These are phyloP conservation scores for Schizochytrium sp. DNA, from an alignment of 108 stramenopile species.

Conservation along the genomic window DNA sequence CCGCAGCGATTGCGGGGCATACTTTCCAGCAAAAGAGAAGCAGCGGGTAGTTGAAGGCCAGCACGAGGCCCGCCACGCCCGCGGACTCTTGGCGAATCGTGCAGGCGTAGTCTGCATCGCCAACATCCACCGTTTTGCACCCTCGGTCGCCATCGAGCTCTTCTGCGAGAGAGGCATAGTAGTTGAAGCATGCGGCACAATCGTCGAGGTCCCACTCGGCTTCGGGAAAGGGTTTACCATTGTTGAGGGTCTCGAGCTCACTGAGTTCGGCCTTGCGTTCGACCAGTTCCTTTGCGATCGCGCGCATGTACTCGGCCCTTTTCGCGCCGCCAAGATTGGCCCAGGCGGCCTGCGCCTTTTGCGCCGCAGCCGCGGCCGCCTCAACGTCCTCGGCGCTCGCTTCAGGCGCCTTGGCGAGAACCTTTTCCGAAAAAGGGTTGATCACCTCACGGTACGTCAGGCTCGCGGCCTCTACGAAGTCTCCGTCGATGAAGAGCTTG, in stretches of 20 bases:
- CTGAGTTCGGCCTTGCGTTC: constrained; percentile 17
- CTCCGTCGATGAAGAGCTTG: constrained; percentile 3
- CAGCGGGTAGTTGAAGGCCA: constrained; percentile 74
- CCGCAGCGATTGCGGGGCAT: constrained; percentile 75
- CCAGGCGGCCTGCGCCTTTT: constrained; percentile 29
- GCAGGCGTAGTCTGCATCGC: constrained; percentile 38
- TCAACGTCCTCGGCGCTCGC: constrained; percentile 29
- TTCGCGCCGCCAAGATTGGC: background rate
- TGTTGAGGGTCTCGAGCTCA: constrained; percentile 46
- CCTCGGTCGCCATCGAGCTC: constrained; percentile 51
- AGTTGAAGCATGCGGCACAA: constrained; percentile 46
- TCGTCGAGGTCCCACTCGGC: constrained; percentile 59
- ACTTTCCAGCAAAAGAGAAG: constrained; percentile 60
- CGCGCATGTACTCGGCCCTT: constrained; percentile 19
- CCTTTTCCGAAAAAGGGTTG: background rate
- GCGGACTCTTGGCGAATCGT: constrained; percentile 60
- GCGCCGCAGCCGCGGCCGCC: constrained; percentile 8
- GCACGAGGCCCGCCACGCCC: constrained; percentile 69
- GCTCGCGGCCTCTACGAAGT: background rate
- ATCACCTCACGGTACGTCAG: background rate
- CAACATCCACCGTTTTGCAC: constrained; percentile 34
- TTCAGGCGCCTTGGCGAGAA: background rate
- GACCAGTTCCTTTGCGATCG: constrained; percentile 30
- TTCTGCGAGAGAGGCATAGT: constrained; percentile 45
- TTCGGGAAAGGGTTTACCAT: constrained; percentile 67